Percentiles rank a stretch among this genome's conserved stretches.
Conservation (phyloP, 2,329 filamentous ascomycete genomes). For the Paecilomyces sp. region DNA sequence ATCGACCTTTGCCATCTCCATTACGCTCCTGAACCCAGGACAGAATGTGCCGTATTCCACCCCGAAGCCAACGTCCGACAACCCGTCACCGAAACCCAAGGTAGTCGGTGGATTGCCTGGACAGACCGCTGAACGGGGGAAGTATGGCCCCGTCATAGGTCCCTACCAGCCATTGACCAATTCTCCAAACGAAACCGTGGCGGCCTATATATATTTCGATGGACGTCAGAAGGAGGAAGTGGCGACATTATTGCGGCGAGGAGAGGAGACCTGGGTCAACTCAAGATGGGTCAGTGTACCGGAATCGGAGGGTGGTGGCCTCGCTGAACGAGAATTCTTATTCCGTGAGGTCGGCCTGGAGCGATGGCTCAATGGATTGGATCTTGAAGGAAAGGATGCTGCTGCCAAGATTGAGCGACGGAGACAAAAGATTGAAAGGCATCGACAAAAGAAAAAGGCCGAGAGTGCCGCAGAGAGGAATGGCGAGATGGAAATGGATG, state of each 20-base stretch:
- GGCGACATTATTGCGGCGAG: conserved; percentile 80
- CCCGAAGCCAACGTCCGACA: conserved; percentile 67
- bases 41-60: conserved; percentile 88
- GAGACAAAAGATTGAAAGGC: conserved; percentile 68
- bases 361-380: conserved; percentile 91
- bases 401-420: conserved; percentile 67
- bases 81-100: conserved; percentile 75
- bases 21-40: conserved; percentile 84
- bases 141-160: conserved; percentile 54
- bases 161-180: conserved; percentile 90
- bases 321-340: conserved; percentile 92
- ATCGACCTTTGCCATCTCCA: conserved; percentile 95
- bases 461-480: conserved; percentile 46
- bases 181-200: conserved; percentile 92
- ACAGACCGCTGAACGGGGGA: conserved; percentile 44
- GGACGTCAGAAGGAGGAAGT: conserved; percentile 94
- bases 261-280: conserved; percentile 98
- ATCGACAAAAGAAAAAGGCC: conserved; percentile 67
- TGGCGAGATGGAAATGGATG: conserved; percentile 37
- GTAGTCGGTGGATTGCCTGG: conserved; percentile 66
- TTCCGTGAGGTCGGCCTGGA: conserved; percentile 96
- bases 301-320: conserved; percentile 80
- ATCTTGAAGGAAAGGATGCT: conserved; percentile 87
- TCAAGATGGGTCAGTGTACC: conserved; percentile 95
- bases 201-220: conserved; percentile 98